phyloP scores from a whole-genome alignment of 495 filamentous ascomycete species.

The Daldinia bambusicola region DNA sequence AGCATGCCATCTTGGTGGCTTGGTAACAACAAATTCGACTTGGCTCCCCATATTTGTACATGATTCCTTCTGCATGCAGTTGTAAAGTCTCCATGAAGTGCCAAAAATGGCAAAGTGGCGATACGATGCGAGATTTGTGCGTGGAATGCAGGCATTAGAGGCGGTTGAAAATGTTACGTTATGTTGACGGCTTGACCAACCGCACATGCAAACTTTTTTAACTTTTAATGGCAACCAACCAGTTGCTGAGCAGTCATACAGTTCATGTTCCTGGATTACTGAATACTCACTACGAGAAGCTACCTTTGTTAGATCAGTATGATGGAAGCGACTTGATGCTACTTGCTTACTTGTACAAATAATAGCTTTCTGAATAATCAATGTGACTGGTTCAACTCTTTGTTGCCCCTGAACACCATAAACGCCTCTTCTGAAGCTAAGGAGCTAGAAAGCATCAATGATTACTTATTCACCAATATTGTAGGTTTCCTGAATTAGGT shows the following conservation, averaged over 20 bases:
- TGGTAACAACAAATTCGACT: constrained; percentile 10
- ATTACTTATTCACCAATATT: constrained; percentile 3
- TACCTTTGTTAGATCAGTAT: neutral
- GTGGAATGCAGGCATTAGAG: constrained; percentile 15
- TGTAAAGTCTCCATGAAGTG: neutral
- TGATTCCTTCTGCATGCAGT: constrained; percentile 27
- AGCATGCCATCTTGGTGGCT: constrained; percentile 28
- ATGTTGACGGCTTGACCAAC: constrained; percentile 15
- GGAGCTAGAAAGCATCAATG: neutral
- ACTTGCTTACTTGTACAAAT: neutral
- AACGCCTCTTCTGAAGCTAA: neutral
- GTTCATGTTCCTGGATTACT: constrained; percentile 15
- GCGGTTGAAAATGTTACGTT: constrained; percentile 36
- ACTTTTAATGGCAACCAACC: constrained; percentile 2
- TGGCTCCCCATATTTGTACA: constrained; percentile 23
- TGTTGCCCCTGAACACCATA: constrained; percentile 4
- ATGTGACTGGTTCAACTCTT: constrained; percentile 17
- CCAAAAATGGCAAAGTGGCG: constrained; percentile 21
- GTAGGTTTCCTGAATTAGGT: neutral
- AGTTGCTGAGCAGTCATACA: neutral
- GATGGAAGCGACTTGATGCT: neutral
- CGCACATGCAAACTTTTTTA: neutral
- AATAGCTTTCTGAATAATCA: constrained; percentile 4
- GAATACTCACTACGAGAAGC: constrained; percentile 19
- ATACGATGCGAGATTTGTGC: constrained; percentile 38